A percentile compares a stretch with the other conserved stretches of the same genome.
phyloP scores from a whole-genome alignment of 2,329 filamentous ascomycete genomes.

The Exserohilum rostratum region DNA sequence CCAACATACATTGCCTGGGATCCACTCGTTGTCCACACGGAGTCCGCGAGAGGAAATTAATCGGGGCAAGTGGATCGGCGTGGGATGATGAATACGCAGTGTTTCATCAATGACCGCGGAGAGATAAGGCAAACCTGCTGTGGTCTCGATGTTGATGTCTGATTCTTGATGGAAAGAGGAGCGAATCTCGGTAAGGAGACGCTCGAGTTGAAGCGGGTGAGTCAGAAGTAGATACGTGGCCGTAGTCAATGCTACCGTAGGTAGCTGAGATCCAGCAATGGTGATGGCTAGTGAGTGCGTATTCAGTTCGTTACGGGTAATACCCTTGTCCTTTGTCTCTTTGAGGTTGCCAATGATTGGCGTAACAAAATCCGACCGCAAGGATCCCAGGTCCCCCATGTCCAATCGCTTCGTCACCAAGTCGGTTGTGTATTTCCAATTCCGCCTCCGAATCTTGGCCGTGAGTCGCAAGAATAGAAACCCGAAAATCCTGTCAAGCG shows the following conservation, averaged over 20 bases:
- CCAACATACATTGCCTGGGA: background rate
- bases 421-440: constrained; percentile 4
- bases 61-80: constrained; percentile 9
- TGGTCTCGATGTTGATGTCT: constrained; percentile 5
- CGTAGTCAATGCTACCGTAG: constrained; percentile 6
- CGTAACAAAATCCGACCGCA: constrained; percentile 1
- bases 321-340: constrained; percentile 3
- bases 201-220: background rate
- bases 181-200: constrained; percentile 1
- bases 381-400: constrained; percentile 1
- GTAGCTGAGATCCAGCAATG: constrained; percentile 8
- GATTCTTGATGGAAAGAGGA: constrained; percentile 6
- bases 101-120: constrained; percentile 10
- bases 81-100: constrained; percentile 8
- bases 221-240: constrained; percentile 10
- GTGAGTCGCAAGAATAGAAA: constrained; percentile 1
- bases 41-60: constrained; percentile 4
- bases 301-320: constrained; percentile 4
- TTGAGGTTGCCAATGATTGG: constrained; percentile 1
- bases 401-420: constrained; percentile 5
- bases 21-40: constrained; percentile 5
- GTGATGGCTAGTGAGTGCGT: constrained; percentile 7
- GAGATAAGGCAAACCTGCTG: constrained; percentile 6
- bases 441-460: background rate
- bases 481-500: constrained; percentile 3